Evolutionary conservation across 1,284 basidiomycete genomes (phyloP), one percentile per base, ranked within the genome.

Genomic region (Ceratobasidium sp.): DNA sequence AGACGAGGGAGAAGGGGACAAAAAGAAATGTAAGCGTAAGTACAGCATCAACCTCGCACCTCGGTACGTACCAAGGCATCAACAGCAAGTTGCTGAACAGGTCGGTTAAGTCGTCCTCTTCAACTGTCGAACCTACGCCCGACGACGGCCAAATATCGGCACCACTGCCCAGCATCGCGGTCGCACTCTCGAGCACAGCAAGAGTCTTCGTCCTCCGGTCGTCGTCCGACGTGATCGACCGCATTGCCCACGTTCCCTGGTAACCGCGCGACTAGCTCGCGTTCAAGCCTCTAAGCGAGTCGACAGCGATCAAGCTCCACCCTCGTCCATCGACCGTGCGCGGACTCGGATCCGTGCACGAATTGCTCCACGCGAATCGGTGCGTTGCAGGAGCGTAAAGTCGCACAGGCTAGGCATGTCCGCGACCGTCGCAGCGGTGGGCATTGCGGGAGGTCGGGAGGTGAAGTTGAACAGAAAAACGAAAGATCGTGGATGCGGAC

Each of bases 331-430:
- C 63, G 46, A 63, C 75, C 7, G 70, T 78, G 55, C 46, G 72
- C 42, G 81, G 39, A 64, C 49, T 67, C 42, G 79, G 49, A 56
- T 79, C 83, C 63, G 79, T 77, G 49, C 69, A 23, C 33, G 49
- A 42, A 2, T 72, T 49, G 61, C 78, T 80, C 63, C 83, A 82
- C 2, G 89, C 84, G 82, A 98, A 96, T 5, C 97, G 94, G 83
- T 98, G 95, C 0, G 93, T 92, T 0, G 97, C 0, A 94, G 91
- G 86, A 98, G 97, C 0, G 94, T 92, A 84, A 95, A 98, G 83
- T 98, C 96, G 84, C 95, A 98, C 28, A 97, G 88, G 10, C 90
- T 87, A 0, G 95, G 95, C 82, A 93, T 91, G 85, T 99, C 97
- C 7, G 96, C 92, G 44, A 95, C 91, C 82, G 97, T 99, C 81